Base-by-base conservation (phyloP, 306 rosid genomes). In the Senna siamea region DNA sequence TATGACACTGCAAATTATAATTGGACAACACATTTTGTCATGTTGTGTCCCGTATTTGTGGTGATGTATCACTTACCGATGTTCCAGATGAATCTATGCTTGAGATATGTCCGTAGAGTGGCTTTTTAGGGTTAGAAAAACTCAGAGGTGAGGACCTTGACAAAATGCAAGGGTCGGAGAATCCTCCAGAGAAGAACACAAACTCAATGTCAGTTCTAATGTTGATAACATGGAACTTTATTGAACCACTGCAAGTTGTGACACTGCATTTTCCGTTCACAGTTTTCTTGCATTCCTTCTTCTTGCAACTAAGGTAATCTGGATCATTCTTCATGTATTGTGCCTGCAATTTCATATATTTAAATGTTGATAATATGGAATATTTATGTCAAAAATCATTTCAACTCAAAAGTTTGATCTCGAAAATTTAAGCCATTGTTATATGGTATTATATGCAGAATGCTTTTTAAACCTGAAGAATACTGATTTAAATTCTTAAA, bases 201-300 rank as follows among this genome's bases (percentile, higher is more conserved):
- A 91, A 93, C 50, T 86, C 91, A 9, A 93, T 88, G 84, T 93
- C 90, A 4, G 89, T 93, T 79, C 98, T 76, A 53, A 93, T 86
- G 88, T 93, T 93, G 71, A 93, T 63, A 2, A 91, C 92, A 74
- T 93, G 98, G 72, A 93, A 93, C 59, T 83, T 35, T 68, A 93
- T 30, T 15, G 92, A 58, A 38, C 93, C 97, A 71, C 77, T 81
- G 75, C 96, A 90, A 3, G 91, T 85, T 59, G 64, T 53, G 10
- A 40, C 69, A 38, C 0, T 14, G 52, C 93, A 88, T 30, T 37
- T 73, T 11, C 89, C 85, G 20, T 78, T 69, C 0, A 2, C 15
- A 1, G 50, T 9, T 37, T 68, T 41, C 66, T 79, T 74, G 84
- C 95, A 88, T 59, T 86, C 85, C 50, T 79, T 80, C 30, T 77